Evolutionary conservation across 2,329 filamentous ascomycete genomes (phyloP).

Genomic region (Hypoxylon sp.): DNA sequence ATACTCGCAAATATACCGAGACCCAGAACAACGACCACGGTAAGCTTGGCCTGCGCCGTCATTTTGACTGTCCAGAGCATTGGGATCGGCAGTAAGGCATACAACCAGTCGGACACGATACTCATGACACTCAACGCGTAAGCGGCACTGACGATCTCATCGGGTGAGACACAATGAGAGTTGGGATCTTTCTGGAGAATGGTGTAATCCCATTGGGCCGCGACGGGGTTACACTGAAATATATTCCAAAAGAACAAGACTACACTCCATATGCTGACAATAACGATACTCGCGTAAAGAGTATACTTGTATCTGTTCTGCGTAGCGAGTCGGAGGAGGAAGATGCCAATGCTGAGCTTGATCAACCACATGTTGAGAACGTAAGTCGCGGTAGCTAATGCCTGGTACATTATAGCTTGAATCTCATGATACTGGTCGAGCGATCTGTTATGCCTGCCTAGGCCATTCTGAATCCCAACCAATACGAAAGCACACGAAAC

Average conservation of each 20-base stretch:
- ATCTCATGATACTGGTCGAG: slow-evolving; percentile 60
- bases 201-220: slow-evolving; percentile 68
- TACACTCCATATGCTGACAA: slow-evolving; percentile 64
- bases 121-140: slow-evolving; percentile 68
- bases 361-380: slow-evolving; percentile 70
- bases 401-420: slow-evolving; percentile 67
- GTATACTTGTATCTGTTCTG: slow-evolving; percentile 64
- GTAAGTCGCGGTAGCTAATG: slow-evolving; percentile 66
- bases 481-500: slow-evolving; percentile 64
- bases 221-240: slow-evolving; percentile 65
- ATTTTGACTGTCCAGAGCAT: slow-evolving; percentile 71
- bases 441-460: slow-evolving; percentile 65
- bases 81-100: slow-evolving; percentile 67
- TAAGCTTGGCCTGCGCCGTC: slow-evolving; percentile 66
- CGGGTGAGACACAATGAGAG: slow-evolving; percentile 61
- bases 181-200: slow-evolving; percentile 55
- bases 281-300: slow-evolving; percentile 61
- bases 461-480: slow-evolving; percentile 59
- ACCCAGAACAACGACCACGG: slow-evolving; percentile 65
- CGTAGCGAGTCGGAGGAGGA: slow-evolving; percentile 65
- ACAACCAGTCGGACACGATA: slow-evolving; percentile 69
- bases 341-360: slow-evolving; percentile 69
- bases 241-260: slow-evolving; percentile 67
- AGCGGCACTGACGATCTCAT: slow-evolving; percentile 63
- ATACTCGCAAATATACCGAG: slow-evolving; percentile 69